Base-by-base conservation (phyloP, 176 grass and related monocot genomes). In the Lolium perenne region DNA sequence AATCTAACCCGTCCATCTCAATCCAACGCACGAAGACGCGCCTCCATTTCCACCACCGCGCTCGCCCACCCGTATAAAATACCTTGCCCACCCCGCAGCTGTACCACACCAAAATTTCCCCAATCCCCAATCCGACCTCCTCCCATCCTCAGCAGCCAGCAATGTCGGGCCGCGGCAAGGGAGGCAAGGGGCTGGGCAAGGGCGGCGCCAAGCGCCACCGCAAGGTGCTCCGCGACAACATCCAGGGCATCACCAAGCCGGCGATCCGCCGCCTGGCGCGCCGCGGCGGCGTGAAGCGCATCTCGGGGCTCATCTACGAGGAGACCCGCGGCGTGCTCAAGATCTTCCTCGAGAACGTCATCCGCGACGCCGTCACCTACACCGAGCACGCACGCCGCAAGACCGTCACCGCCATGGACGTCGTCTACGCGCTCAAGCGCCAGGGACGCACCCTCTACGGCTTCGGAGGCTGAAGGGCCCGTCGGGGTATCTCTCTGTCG, bases 261-360 rank as follows among this genome's bases (percentile, higher is more conserved):
- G 78, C 83, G 40, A 89, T 89, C 78, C 70, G 83, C 14, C 26
- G 78, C 2, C 53, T 90, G 20, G 78, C 83, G 15, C 69, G 88
- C 61, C 80, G 87, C 48, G 95, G 92, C 2, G 88, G 92, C 47
- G 92, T 97, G 29, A 97, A 97, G 91, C 89, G 91, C 86, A 97
- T 97, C 79, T 90, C 82, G 5, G 87, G 95, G 15, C 88, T 97
- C 26, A 97, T 95, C 85, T 97, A 97, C 54, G 95, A 97, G 92
- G 92, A 97, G 90, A 97, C 92, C 18, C 84, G 90, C 20, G 86
- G 92, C n/a, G 92, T 97, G 57, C 94, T 97, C 84, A 97, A 97
- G 95, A 93, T 97, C 87, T 97, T 97, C 76, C 91, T 95, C 13
- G 91, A 97, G 92, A 97, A 97, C 48, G 80, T 97, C 60, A 97